Evolutionary conservation across 2,329 filamentous ascomycete species (phyloP).

Genomic region (Dothistroma septosporum): DNA sequence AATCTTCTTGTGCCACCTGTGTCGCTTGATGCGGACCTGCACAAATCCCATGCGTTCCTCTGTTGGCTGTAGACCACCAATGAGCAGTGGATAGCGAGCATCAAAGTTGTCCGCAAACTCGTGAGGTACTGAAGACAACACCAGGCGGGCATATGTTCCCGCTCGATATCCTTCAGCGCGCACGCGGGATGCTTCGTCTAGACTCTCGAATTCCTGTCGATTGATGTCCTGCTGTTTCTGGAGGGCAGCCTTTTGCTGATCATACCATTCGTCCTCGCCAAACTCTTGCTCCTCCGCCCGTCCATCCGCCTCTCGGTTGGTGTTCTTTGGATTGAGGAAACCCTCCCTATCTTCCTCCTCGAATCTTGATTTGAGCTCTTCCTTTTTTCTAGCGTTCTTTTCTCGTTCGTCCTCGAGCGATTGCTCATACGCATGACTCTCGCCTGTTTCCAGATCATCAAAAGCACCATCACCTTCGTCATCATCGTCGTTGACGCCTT

Average conservation of each 20-base stretch:
- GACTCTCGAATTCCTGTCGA: conserved; percentile 80
- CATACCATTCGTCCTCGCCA: conserved; percentile 98
- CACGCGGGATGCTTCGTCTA: conserved; percentile 78
- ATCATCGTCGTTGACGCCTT: conserved; percentile 48
- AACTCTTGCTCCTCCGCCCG: conserved; percentile 70
- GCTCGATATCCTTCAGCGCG: conserved; percentile 87
- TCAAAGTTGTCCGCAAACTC: conserved; percentile 85
- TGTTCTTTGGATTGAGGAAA: conserved; percentile 82
- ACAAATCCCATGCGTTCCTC: conserved; percentile 95
- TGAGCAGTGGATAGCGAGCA: conserved; percentile 74
- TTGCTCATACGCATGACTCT: conserved; percentile 44
- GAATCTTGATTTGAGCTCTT: conserved; percentile 89
- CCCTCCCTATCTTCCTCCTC: conserved; percentile 98
- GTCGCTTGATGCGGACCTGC: conserved; percentile 92
- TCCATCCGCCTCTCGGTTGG: conserved; percentile 62
- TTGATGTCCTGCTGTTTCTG: conserved; percentile 98
- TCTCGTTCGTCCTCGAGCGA: conserved; percentile 64
- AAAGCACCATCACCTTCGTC: conserved; percentile 77
- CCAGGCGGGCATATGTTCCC: conserved; percentile 87
- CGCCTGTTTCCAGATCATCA: conserved; percentile 77
- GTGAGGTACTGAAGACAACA: conserved; percentile 81
- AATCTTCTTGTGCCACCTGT: conserved; percentile 99
- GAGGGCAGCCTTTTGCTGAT: conserved; percentile 87
- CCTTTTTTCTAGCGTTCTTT: conserved; percentile 85
- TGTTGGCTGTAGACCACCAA: conserved; percentile 87